A percentile compares a stretch with the other conserved stretches of the same genome.
phyloP scores from a whole-genome alignment of 345 rosid genomes.

The Salix viminalis region DNA sequence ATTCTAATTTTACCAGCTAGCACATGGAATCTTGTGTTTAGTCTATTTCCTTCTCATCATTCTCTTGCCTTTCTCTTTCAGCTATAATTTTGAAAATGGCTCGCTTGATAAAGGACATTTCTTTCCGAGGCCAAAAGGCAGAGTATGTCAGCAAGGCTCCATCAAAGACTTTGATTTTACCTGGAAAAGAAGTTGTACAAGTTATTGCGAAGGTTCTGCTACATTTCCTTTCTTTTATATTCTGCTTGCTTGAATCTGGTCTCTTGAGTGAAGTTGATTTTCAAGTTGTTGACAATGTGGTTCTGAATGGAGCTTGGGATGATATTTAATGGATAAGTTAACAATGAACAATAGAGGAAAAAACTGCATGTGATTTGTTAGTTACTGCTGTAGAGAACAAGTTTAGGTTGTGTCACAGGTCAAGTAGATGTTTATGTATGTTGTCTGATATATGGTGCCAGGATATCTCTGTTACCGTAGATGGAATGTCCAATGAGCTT shows the following conservation, averaged over 20 bases:
- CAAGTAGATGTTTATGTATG: not conserved
- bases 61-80: conserved; percentile 31
- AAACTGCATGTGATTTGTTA: not conserved
- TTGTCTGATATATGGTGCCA: conserved; percentile 25
- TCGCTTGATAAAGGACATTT: conserved; percentile 61
- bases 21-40: not conserved
- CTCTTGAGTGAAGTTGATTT: conserved; percentile 3
- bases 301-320: not conserved
- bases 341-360: not conserved
- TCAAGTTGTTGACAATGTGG: not conserved
- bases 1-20: not conserved
- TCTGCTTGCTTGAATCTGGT: conserved; percentile 7
- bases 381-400: not conserved
- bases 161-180: conserved; percentile 58
- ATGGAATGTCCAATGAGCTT: conserved; percentile 47
- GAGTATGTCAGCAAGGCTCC: conserved; percentile 68
- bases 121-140: conserved; percentile 48
- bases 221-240: conserved; percentile 11
- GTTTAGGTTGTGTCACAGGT: not conserved
- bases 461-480: conserved; percentile 74
- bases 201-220: conserved; percentile 77
- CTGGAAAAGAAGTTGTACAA: conserved; percentile 84
- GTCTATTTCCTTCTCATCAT: conserved; percentile 13
- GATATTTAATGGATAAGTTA: not conserved
- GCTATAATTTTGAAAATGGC: conserved; percentile 91